These are phyloP conservation scores for Eucalyptus pauciflora DNA, from an alignment of 345 rosid species.

Conservation along the genomic window DNA sequence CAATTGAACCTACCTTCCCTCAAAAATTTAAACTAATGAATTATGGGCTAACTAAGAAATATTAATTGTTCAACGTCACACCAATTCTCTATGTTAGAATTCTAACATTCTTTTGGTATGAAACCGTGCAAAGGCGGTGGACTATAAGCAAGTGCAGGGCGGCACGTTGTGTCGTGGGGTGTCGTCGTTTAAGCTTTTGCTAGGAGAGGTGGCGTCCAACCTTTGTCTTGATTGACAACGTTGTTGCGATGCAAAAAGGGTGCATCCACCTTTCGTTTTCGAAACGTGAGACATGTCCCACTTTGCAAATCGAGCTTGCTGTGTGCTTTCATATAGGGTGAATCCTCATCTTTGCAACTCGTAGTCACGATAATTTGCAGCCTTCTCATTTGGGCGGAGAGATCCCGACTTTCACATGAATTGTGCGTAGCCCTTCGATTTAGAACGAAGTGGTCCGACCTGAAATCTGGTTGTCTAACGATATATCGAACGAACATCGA, in stretches of 20 bases:
- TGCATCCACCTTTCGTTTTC: not conserved
- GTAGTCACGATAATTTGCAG: not conserved
- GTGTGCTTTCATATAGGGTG: not conserved
- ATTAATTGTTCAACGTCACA: accelerated
- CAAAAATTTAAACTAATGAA: too few relatives aligned
- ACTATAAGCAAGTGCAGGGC: not conserved
- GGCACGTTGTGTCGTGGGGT: not conserved
- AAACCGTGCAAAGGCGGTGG: not conserved
- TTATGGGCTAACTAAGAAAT: too few relatives aligned
- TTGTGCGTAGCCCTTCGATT: not conserved
- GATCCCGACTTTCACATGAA: not conserved
- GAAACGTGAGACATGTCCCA: not conserved
- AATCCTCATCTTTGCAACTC: not conserved
- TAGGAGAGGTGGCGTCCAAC: not conserved
- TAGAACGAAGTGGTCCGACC: not conserved
- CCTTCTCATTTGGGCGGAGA: not conserved
- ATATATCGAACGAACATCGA: not conserved
- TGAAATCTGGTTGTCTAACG: not conserved
- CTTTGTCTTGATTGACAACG: not conserved
- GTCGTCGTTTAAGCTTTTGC: not conserved
- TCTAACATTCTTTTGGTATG: not conserved
- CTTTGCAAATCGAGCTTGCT: not conserved
- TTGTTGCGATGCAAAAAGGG: not conserved
- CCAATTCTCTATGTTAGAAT: too few relatives aligned
- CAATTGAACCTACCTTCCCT: accelerated